Evolutionary conservation across 495 filamentous ascomycete species (phyloP).

Genomic region (Hypoxylon intermedium): DNA sequence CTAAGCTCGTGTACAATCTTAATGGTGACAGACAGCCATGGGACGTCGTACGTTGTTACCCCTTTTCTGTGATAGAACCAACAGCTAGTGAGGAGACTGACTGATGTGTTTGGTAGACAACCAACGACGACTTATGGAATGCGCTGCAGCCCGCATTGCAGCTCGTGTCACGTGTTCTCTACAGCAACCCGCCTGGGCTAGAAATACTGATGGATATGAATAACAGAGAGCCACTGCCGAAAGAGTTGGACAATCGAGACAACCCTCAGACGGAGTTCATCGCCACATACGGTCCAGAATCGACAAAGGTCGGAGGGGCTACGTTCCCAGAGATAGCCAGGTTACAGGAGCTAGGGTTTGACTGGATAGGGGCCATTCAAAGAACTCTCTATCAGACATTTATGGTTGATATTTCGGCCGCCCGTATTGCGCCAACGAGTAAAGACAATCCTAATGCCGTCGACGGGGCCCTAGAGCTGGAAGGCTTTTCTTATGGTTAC

Average conservation of each 20-base stretch:
- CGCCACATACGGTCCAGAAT: constrained; percentile 8
- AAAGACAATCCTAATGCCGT: no score
- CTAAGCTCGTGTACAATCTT: constrained; percentile 39
- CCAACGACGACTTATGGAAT: constrained; percentile 41
- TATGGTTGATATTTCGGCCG: no score
- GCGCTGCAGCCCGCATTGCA: constrained; percentile 46
- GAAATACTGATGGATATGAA: constrained; percentile 29
- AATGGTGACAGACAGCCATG: constrained; percentile 37
- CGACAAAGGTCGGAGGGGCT: constrained; percentile 2
- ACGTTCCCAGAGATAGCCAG: no score
- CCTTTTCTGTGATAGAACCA: not conserved
- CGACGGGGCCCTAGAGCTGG: not conserved
- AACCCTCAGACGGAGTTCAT: not conserved
- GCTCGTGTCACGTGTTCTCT: constrained; percentile 36
- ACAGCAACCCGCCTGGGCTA: constrained; percentile 25
- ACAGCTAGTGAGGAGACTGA: not conserved
- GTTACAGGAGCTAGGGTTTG: no score
- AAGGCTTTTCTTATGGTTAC: not conserved
- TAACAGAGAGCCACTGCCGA: constrained; percentile 14
- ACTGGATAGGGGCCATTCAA: no score
- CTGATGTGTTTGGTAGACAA: constrained; percentile 16
- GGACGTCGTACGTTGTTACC: constrained; percentile 29
- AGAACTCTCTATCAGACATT: no score
- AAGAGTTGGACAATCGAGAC: not conserved
- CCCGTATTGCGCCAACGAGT: no score